Percentiles rank a stretch among this genome's conserved stretches.
phyloP scores from a whole-genome alignment of 73 alveolate species.

The Durusdinium trenchii region DNA sequence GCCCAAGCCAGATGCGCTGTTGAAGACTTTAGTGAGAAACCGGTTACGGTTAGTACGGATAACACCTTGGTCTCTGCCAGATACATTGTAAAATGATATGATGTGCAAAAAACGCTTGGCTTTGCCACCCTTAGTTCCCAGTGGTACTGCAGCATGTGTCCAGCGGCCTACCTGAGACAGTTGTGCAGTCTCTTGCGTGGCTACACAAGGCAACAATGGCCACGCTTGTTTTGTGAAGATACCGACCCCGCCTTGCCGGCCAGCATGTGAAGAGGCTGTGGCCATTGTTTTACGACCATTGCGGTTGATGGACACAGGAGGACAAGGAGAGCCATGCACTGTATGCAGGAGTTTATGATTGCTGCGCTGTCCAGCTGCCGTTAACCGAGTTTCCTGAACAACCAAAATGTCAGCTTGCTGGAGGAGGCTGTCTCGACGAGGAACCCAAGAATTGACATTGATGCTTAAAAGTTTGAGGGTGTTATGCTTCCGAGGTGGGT shows the following conservation, averaged over 20 bases:
- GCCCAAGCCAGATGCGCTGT: background rate
- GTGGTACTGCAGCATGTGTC: background rate
- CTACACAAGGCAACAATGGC: background rate
- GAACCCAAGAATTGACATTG: too few species aligned
- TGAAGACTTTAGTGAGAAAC: background rate
- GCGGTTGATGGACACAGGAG: too few species aligned
- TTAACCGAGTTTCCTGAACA: too few species aligned
- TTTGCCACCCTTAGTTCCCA: background rate
- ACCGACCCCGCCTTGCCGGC: background rate
- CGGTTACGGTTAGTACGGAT: background rate
- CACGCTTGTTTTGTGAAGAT: background rate
- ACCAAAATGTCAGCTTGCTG: too few species aligned
- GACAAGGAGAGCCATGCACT: too few species aligned
- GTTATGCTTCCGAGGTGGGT: too few species aligned
- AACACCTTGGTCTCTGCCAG: background rate
- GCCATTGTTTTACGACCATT: too few species aligned
- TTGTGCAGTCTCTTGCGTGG: background rate
- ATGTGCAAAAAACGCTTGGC: conserved; percentile 16
- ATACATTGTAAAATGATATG: background rate
- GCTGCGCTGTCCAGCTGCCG: too few species aligned
- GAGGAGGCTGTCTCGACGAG: too few species aligned
- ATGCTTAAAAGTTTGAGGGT: too few species aligned
- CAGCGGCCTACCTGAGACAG: background rate
- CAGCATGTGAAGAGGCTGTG: background rate
- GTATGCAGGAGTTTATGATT: too few species aligned